Conservation (phyloP, 805 yeast species). For the Saccharomycopsis microspora region DNA sequence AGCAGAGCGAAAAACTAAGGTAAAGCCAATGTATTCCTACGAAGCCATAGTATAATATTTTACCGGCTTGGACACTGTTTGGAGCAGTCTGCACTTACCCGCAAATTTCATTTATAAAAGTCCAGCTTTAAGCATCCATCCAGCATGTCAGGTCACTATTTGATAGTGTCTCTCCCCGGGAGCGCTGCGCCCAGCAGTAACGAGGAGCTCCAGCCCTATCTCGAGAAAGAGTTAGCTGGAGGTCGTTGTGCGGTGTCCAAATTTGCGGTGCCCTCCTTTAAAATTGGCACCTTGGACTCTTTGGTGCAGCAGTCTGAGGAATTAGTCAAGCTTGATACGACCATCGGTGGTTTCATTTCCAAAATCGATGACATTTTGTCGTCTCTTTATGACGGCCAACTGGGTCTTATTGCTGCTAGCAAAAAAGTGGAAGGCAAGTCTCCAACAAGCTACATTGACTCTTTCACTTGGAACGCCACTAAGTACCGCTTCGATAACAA, state of each 20-base stretch:
- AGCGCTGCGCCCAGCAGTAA: slow-evolving; percentile 13
- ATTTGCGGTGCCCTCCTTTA: slow-evolving; percentile 69
- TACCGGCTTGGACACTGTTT: too few species aligned
- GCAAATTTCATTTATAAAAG: too few species aligned
- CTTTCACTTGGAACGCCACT: slow-evolving; percentile 79
- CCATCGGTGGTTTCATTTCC: slow-evolving; percentile 52
- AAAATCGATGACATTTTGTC: slow-evolving; percentile 70
- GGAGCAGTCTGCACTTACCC: too few species aligned
- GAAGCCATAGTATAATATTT: too few species aligned
- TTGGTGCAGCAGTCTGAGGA: slow-evolving; percentile 88
- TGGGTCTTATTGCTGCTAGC: slow-evolving; percentile 32
- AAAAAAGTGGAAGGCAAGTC: slow-evolving; percentile 37
- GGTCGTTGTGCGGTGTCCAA: slow-evolving; percentile 48
- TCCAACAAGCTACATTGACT: slow-evolving; percentile 56
- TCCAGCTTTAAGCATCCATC: neutral
- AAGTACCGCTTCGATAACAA: slow-evolving; percentile 72
- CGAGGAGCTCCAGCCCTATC: slow-evolving; percentile 14
- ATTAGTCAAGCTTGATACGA: slow-evolving; percentile 69
- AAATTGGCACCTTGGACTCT: slow-evolving; percentile 90
- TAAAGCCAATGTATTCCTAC: too few species aligned
- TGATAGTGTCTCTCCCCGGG: slow-evolving; percentile 12
- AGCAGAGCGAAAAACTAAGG: too few species aligned
- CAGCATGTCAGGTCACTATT: slow-evolving; percentile 4
- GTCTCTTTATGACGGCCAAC: slow-evolving; percentile 32
- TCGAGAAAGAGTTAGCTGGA: slow-evolving; percentile 41